Percentiles rank a stretch among this genome's conserved stretches.
Conservation (phyloP, 169 alveolate species). For the Eimeria necatrix region DNA sequence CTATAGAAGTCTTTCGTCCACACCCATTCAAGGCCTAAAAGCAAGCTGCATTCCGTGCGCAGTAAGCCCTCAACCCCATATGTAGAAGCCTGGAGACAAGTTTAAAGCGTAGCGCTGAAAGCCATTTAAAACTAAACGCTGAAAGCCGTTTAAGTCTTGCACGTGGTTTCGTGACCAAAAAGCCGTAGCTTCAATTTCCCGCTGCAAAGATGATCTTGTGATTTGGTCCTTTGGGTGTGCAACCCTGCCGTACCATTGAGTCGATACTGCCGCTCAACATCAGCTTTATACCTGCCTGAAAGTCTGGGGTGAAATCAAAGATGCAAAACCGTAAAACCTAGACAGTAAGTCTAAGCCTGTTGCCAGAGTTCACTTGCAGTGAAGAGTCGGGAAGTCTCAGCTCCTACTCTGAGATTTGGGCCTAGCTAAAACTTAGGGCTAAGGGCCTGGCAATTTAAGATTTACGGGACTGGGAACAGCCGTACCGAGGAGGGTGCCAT, state of each 20-base stretch:
- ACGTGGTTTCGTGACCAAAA: too few relatives aligned
- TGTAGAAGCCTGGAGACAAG: too few relatives aligned
- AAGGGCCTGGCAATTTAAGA: neutral
- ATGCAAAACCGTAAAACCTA: neutral
- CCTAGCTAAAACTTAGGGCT: too few relatives aligned
- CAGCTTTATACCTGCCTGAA: slow-evolving; percentile 91
- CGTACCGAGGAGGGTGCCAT: slow-evolving; percentile 92
- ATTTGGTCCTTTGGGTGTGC: neutral
- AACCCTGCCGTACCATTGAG: slow-evolving; percentile 85
- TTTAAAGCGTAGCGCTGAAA: too few relatives aligned
- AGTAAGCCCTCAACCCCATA: neutral
- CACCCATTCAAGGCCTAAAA: slow-evolving; percentile 92
- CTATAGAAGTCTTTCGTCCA: slow-evolving; percentile 89
- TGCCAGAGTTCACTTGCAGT: too few relatives aligned
- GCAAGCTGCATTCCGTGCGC: neutral
- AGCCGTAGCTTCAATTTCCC: too few relatives aligned
- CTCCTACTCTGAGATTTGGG: too few relatives aligned
- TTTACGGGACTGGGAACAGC: slow-evolving; percentile 61
- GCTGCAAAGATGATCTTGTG: neutral
- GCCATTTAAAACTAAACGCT: too few relatives aligned
- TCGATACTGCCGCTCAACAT: slow-evolving; percentile 90
- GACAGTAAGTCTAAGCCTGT: neutral
- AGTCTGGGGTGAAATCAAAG: slow-evolving; percentile 69
- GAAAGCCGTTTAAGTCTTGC: too few relatives aligned
- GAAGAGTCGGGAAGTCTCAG: too few relatives aligned